Conservation (phyloP, 352 stramenopile genomes). For the Globisporangium echinulatum region DNA sequence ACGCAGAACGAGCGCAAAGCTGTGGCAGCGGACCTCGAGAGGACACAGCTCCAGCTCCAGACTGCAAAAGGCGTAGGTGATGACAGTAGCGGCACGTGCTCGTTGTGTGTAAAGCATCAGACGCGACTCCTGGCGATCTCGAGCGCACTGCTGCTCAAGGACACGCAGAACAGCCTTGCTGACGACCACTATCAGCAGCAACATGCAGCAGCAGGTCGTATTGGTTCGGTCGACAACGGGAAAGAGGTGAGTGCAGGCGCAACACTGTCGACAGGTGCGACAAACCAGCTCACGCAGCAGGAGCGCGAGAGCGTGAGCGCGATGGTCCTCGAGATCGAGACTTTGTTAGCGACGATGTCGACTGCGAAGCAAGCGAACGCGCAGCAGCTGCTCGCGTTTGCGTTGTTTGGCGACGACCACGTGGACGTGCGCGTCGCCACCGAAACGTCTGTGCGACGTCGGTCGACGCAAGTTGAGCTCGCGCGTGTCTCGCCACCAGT, state of each 20-base stretch:
- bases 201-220: not conserved
- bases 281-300: constrained; percentile 19
- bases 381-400: constrained; percentile 12
- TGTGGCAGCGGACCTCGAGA: constrained; percentile 26
- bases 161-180: constrained; percentile 8
- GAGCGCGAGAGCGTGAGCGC: constrained; percentile 31
- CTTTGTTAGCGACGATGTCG: constrained; percentile 29
- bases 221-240: not conserved
- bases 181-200: not conserved
- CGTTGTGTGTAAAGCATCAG: constrained; percentile 49
- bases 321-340: constrained; percentile 45
- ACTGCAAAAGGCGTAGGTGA: constrained; percentile 3
- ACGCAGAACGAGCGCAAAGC: constrained; percentile 44
- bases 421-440: constrained; percentile 2
- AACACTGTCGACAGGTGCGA: too few relatives aligned
- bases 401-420: constrained; percentile 17
- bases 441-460: constrained; percentile 2
- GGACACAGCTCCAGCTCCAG: constrained; percentile 25
- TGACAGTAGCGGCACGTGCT: constrained; percentile 12
- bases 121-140: constrained; percentile 43
- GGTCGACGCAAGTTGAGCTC: too few relatives aligned
- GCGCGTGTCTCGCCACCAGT: too few relatives aligned
- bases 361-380: constrained; percentile 27
- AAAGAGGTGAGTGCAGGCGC: not conserved
- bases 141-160: constrained; percentile 20